Base-by-base conservation (phyloP, 306 rosid species). In the Medicago arabica region DNA sequence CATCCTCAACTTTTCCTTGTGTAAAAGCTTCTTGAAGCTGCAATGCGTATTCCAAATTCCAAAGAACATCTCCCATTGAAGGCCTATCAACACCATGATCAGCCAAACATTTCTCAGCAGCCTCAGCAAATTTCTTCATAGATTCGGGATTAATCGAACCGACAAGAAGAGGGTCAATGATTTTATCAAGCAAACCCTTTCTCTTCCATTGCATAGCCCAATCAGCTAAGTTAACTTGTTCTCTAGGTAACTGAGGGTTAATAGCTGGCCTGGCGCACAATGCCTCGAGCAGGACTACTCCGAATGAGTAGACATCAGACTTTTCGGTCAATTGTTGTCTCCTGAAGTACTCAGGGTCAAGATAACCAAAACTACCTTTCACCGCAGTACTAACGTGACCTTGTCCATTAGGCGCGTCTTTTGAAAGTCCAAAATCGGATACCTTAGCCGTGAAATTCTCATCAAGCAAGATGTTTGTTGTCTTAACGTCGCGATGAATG, bases 161-260 rank as follows among this genome's bases (percentile, higher is more conserved):
- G 8, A 88, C 55, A 7, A 88, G 86, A 0, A 8, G 36, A 69
- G 92, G 92, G 59, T 88, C 92, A 7, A 81, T 86, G 69, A 88
- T 81, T 75, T 88, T 88, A 55, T 88, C 92, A 25, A 88, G 67
- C 39, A 88, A 44, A 13, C 89, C 92, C 17, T 88, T 88, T 11
- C 85, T 85, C 80, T 88, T 85, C 89, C 92, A 85, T 17, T 88
- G 92, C 92, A 88, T 85, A 0, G 82, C 92, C 89, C 88, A 88
- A 17, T 88, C 92, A 0, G 92, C 92, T 61, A 88, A 77, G 76
- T 88, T 88, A 3, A 88, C 89, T 83, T 88, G 92, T 12, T 88
- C 92, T 3, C 89, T 60, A 0, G 92, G 92, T 15, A 88, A 74
- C 21, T 78, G 78, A 41, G 92, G 92, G 75, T 81, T 79, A 15